Conservation (phyloP, 176 grass and related monocot species). For the Alloteropsis semialata region DNA sequence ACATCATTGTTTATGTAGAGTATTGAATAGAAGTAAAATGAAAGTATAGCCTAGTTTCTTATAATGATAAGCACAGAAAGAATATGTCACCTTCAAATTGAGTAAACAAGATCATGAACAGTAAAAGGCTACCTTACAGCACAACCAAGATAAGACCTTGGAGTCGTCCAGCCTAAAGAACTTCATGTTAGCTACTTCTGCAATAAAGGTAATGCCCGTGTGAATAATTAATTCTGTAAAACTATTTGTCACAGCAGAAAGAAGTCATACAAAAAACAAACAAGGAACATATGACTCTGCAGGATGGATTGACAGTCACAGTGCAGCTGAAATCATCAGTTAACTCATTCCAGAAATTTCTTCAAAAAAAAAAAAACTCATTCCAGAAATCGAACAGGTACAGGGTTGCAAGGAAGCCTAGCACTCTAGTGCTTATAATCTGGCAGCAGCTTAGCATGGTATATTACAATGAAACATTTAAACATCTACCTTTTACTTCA, state of each 20-base stretch:
- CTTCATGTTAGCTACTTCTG: slow-evolving; percentile 79
- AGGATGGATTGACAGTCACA: background rate
- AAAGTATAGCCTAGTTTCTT: background rate
- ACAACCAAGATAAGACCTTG: slow-evolving; percentile 90
- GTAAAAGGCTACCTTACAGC: slow-evolving; percentile 71
- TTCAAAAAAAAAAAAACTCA: too few relatives aligned
- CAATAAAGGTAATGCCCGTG: slow-evolving; percentile 29
- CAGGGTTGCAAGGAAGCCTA: background rate
- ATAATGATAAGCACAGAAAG: background rate
- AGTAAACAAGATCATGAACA: slow-evolving; percentile 3
- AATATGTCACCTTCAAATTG: background rate
- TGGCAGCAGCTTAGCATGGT: background rate
- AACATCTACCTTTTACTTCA: slow-evolving; percentile 74
- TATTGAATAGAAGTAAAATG: background rate
- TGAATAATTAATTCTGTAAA: slow-evolving; percentile 15
- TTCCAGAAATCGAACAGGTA: background rate
- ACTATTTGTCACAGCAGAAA: slow-evolving; percentile 9
- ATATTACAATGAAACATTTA: slow-evolving; percentile 19
- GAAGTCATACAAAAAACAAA: background rate
- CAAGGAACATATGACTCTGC: background rate
- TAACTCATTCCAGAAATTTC: background rate
- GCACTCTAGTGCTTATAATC: background rate
- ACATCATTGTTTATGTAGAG: slow-evolving; percentile 8
- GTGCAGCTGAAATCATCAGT: slow-evolving; percentile 4
- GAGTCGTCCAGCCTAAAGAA: slow-evolving; percentile 90